Evolutionary conservation across 495 filamentous ascomycete species (phyloP), one percentile per base, ranked within the genome.

Genomic region (Penicillium lividum): DNA sequence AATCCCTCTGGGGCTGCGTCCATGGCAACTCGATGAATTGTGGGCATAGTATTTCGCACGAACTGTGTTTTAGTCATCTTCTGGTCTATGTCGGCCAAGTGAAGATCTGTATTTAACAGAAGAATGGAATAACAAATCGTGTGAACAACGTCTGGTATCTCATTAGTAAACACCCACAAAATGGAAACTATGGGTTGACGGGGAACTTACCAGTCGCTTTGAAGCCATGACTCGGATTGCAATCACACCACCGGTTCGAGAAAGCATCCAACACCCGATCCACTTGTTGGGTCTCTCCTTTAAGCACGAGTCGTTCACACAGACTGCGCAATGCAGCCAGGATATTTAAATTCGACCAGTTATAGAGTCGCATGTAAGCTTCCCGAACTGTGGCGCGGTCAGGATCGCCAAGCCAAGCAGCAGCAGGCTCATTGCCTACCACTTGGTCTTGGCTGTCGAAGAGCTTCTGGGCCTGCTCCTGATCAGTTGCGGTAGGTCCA

Each of bases 111-210:
- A 66, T 99, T 99, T 53, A 99, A 80, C 30, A 99, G 80, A 53
- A 99, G 85, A 52, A 99, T 80, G 4, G 94, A 98, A 71, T 97
- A 99, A 68, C 90, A 93, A 58, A 99, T 93, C 8, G 95, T 98
- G 67, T 98, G 93, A 11, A 99, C 92, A 50, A 99, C 88, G 73
- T 98, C 93, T 91, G 38, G 5, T 25, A 28, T 28, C 56, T 63
- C 61, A 71, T 44, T 29, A 38, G 27, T 9, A 9, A 31, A 49
- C 7, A 44, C 25, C 27, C 16, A 42, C 10, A 1, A 50, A n/a
- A 43, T 28, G 38, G 4, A 16, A 40, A n/a, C 11, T 38, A 5
- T 6, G 46, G 36, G 30, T 33, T 30, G 1, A 57, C 15, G 9
- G 18, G 5, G 5, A 11, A 67, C 86, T 73, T 81, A 95, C 91